Conservation (phyloP, 1,139 yeast genomes). For the Ogataea hybrid region DNA sequence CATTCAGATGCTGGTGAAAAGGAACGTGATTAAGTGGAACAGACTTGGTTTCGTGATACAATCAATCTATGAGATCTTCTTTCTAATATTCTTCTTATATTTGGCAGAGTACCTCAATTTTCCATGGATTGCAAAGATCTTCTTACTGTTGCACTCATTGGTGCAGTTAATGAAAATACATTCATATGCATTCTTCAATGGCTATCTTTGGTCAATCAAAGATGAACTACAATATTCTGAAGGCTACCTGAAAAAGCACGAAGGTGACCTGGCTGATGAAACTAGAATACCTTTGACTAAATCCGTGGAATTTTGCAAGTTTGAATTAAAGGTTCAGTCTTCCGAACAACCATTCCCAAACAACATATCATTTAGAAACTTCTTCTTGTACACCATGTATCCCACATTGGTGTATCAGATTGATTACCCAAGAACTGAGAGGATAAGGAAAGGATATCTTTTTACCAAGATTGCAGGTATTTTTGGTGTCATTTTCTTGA, state of each 20-base stretch:
- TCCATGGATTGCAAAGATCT: slow-evolving; percentile 90
- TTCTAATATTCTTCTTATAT: slow-evolving; percentile 44
- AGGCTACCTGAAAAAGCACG: slow-evolving; percentile 32
- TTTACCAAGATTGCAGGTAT: slow-evolving; percentile 72
- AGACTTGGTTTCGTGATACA: slow-evolving; percentile 60
- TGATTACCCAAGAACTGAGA: slow-evolving; percentile 72
- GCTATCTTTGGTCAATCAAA: slow-evolving; percentile 70
- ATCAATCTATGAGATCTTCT: slow-evolving; percentile 51
- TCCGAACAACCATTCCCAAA: slow-evolving; percentile 53
- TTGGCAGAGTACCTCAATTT: slow-evolving; percentile 52
- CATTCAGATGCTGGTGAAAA: slow-evolving; percentile 51
- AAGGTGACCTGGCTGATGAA: slow-evolving; percentile 26
- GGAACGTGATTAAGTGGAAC: slow-evolving; percentile 52
- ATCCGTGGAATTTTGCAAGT: slow-evolving; percentile 60
- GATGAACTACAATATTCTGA: slow-evolving; percentile 55
- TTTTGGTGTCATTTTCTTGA: slow-evolving; percentile 80
- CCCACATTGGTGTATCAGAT: slow-evolving; percentile 87
- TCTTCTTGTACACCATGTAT: slow-evolving; percentile 76
- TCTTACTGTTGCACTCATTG: slow-evolving; percentile 74
- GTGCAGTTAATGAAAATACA: slow-evolving; percentile 92
- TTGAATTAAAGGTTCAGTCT: slow-evolving; percentile 55
- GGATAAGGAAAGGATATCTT: slow-evolving; percentile 69
- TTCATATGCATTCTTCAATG: slow-evolving; percentile 85
- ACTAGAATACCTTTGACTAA: slow-evolving; percentile 37
- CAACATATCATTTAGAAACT: slow-evolving; percentile 66